Evolutionary conservation across 352 stramenopile species (phyloP).

Genomic region (Pythium angustatum): DNA sequence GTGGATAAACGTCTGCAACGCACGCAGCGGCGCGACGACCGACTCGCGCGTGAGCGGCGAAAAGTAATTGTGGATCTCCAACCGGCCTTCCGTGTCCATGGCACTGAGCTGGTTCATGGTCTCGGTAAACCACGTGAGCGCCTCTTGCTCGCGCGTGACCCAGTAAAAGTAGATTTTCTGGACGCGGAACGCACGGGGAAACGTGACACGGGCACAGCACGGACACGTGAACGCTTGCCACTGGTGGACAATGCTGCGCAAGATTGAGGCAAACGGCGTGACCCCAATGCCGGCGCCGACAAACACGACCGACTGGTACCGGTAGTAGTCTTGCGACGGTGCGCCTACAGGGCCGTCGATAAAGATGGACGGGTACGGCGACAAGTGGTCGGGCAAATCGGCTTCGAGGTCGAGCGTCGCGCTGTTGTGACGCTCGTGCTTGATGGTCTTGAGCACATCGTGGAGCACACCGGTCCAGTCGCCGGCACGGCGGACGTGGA

Average conservation of each 20-base stretch:
- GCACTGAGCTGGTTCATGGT: slow-evolving; percentile 82
- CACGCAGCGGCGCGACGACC: slow-evolving; percentile 55
- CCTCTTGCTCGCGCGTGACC: slow-evolving; percentile 70
- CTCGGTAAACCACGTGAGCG: slow-evolving; percentile 66
- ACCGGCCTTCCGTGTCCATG: slow-evolving; percentile 67
- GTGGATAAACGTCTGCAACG: slow-evolving; percentile 79
- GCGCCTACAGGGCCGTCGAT: slow-evolving; percentile 64
- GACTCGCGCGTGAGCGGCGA: slow-evolving; percentile 68
- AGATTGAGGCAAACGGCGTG: slow-evolving; percentile 71
- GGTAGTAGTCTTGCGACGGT: slow-evolving; percentile 62
- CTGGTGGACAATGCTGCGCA: slow-evolving; percentile 69
- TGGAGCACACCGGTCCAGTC: slow-evolving; percentile 72
- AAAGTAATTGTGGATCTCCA: slow-evolving; percentile 87
- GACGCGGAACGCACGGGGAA: slow-evolving; percentile 67
- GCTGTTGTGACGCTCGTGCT: slow-evolving; percentile 28
- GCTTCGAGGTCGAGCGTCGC: slow-evolving; percentile 33
- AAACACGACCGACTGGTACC: slow-evolving; percentile 63
- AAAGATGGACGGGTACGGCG: slow-evolving; percentile 50
- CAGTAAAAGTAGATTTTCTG: slow-evolving; percentile 89
- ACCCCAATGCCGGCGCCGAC: slow-evolving; percentile 73
- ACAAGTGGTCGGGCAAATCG: slow-evolving; percentile 28
- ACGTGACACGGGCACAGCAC: slow-evolving; percentile 51
- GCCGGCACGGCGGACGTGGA: slow-evolving; percentile 69
- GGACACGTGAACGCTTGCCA: slow-evolving; percentile 60
- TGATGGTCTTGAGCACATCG: slow-evolving; percentile 42